These are phyloP conservation scores for Trichomonas gallinae DNA, from an alignment of 208 protist species.

Conservation along the genomic window DNA sequence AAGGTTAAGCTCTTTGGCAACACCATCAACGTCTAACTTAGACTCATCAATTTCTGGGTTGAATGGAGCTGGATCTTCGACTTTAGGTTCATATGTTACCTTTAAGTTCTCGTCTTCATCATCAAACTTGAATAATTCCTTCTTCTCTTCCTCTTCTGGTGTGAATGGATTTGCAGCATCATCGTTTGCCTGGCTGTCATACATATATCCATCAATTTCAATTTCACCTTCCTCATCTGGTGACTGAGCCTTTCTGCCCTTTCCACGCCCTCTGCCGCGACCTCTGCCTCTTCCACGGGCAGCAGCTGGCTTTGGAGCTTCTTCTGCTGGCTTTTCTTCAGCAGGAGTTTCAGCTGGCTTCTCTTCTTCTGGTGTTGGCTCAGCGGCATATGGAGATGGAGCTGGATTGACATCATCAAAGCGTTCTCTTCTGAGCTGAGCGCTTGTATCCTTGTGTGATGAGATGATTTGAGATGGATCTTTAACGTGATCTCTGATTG, in stretches of 20 bases:
- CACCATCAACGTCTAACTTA: neutral
- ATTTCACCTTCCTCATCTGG: neutral
- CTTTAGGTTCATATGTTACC: neutral
- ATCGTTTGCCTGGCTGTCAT: neutral
- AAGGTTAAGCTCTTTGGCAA: neutral
- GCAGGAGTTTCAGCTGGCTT: neutral
- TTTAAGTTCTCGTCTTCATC: neutral
- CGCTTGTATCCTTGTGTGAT: neutral
- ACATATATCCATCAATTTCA: neutral
- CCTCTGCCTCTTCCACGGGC: no score
- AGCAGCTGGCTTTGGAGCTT: no score
- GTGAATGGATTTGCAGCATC: no score
- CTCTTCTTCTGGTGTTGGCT: no score
- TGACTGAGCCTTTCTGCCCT: neutral
- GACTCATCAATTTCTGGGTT: neutral
- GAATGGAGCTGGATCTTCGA: neutral
- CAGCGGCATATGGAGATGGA: no score
- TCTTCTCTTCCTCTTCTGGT: neutral
- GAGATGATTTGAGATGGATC: neutral
- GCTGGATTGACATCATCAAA: no score
- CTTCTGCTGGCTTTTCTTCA: no score
- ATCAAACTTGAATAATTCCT: neutral
- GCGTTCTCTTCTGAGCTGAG: no score
- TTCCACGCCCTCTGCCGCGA: no score
- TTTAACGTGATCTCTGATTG: neutral